These are phyloP conservation scores for Pseudogymnoascus sp. DNA, from an alignment of 2,329 filamentous ascomycete species.

Conservation along the genomic window DNA sequence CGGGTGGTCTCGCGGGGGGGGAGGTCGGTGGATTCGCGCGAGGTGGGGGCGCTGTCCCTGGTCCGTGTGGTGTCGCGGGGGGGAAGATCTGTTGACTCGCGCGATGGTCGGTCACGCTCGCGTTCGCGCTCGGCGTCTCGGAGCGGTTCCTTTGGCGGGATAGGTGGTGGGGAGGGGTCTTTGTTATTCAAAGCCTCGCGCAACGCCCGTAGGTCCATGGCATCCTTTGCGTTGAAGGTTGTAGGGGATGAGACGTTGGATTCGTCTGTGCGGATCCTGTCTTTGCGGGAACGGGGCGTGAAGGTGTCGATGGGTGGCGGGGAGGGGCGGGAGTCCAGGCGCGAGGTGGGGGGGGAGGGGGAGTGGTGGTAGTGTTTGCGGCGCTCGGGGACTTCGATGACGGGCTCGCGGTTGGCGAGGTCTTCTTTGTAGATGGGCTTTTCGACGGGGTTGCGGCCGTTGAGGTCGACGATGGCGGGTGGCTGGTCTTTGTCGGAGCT, in stretches of 20 bases:
- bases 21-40: too few species aligned
- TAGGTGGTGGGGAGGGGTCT: slow-evolving; percentile 8
- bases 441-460: slow-evolving; percentile 39
- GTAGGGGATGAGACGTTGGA: slow-evolving; percentile 10
- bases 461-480: slow-evolving; percentile 20
- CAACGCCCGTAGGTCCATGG: slow-evolving; percentile 26
- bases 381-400: slow-evolving; percentile 13
- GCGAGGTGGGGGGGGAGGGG: slow-evolving; percentile 12
- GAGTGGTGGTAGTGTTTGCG: slow-evolving; percentile 9
- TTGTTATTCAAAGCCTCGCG: slow-evolving; percentile 24
- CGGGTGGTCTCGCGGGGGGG: too few species aligned
- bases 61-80: too few species aligned
- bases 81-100: too few species aligned
- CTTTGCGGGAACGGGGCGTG: slow-evolving; percentile 2
- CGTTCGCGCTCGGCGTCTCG: background rate
- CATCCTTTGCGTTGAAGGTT: slow-evolving; percentile 27
- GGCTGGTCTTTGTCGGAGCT: slow-evolving; percentile 5
- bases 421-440: slow-evolving; percentile 28
- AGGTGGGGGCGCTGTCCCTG: too few species aligned
- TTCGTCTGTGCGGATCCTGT: background rate
- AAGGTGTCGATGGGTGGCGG: background rate
- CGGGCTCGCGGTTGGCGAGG: slow-evolving; percentile 13
- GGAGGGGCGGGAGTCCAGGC: slow-evolving; percentile 20
- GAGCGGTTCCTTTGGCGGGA: slow-evolving; percentile 14
- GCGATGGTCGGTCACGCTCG: too few species aligned